Base-by-base conservation (phyloP, 108 stramenopile genomes). In the Skeletonema potamos region DNA sequence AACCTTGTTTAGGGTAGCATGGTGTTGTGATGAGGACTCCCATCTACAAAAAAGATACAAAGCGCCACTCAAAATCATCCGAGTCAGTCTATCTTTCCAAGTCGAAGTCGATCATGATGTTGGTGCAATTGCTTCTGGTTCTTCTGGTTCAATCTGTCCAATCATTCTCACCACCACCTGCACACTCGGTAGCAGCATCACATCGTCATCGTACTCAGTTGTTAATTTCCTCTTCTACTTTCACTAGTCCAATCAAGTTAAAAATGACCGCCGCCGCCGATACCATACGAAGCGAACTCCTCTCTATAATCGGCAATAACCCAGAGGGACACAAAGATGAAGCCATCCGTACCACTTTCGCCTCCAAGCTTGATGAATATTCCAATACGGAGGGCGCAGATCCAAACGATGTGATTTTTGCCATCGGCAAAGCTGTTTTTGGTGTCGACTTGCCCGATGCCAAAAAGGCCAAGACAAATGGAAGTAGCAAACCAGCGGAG, bases 351-450 rank as follows among this genome's bases (percentile, higher is more conserved):
- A 8, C 20, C 6, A 17, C 22, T 4, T 80, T 81, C 70, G 68
- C 74, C 8, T 36, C 83, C 44, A 77, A 81, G 41, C 71, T 81
- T 1, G 58, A 60, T 1, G 79, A 74, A 41, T 83, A 83, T 48
- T 62, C 55, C 36, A 62, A 83, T 12, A 41, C 68, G 10, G 67
- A 62, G 8, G 78, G 74, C 0, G 70, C 46, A 33, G 72, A 82
- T 66, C 55, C 62, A 4, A 58, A 60, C 41, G 84, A 85, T 61
- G 74, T 85, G 2, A 0, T 85, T 4, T 85, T 82, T 22, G 66
- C 82, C 29, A 82, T 85, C 27, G 84, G 84, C 8, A 17, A 27
- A 17, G 1, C 63, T 8, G 74, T 85, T 2, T 85, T 82, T 46
- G 74, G 78, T 4, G 68, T 67, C 0, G 77, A 68, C 12, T 17